These are phyloP conservation scores for Umbellularia californica DNA, from an alignment of 164 flowering plant genomes.

Conservation along the genomic window DNA sequence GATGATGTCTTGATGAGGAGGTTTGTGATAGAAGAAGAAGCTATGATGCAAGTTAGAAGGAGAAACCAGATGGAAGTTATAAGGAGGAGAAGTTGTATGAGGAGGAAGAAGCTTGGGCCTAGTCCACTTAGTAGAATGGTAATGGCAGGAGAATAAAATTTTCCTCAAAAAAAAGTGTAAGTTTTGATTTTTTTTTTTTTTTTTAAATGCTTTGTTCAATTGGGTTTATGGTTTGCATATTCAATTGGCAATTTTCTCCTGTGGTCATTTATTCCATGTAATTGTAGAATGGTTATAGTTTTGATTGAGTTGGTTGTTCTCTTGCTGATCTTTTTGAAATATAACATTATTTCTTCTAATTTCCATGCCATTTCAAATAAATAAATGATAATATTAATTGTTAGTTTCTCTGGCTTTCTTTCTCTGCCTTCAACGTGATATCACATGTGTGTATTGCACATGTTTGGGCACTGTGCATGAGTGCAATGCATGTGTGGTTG, in stretches of 20 bases:
- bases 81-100: constrained; percentile 49
- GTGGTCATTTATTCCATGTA: background rate
- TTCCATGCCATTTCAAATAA: too few relatives aligned
- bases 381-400: background rate
- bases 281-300: background rate
- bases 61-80: constrained; percentile 81
- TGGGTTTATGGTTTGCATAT: constrained; percentile 6
- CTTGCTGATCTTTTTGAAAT: background rate
- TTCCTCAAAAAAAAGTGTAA: background rate
- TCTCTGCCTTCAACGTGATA: background rate
- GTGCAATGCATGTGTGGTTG: too few relatives aligned
- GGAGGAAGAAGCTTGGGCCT: constrained; percentile 75
- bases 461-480: too few relatives aligned
- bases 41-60: constrained; percentile 74
- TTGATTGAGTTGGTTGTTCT: background rate
- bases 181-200: background rate
- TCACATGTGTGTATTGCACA: background rate
- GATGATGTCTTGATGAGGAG: constrained; percentile 89
- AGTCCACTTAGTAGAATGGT: constrained; percentile 82
- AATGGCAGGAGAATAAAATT: constrained; percentile 27
- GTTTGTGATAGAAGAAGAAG: constrained; percentile 86
- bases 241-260: background rate
- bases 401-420: background rate
- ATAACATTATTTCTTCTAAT: too few relatives aligned
- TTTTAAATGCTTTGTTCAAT: background rate